Base-by-base conservation (phyloP, 2,329 filamentous ascomycete species). In the Laburnicola sp. region DNA sequence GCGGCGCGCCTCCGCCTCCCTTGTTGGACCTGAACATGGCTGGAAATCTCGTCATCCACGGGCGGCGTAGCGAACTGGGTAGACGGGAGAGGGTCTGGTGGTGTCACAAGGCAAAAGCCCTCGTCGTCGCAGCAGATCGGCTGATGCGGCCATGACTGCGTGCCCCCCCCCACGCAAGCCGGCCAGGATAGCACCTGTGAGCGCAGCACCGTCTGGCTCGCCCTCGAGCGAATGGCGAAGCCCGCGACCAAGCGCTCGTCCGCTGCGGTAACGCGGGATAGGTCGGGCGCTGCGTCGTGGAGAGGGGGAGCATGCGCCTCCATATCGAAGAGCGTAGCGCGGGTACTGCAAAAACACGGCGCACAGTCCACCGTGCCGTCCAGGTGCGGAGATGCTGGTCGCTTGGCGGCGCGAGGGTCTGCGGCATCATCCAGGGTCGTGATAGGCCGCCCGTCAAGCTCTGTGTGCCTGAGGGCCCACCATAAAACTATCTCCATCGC, bases 1-100 rank as follows among this genome's bases (percentile, higher is more conserved):
- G 63, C 53, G 53, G 46, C 43, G 51, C 34, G 43, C 27, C 37
- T 47, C 27, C 41, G 40, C 47, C 38, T 35, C 21, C 16, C 10
- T 39, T 32, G 23, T 35, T 42, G 34, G 26, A 45, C 43, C n/a
- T n/a, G n/a, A n/a, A n/a, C n/a, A n/a, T n/a, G n/a, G n/a, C n/a
- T n/a, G 51, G 51, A 42, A 47, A 35, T 51, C 41, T 54, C 57
- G 65, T 66, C 65, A 66, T 62, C 46, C 49, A 53, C 51, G 53
- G 45, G 55, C 58, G 42, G 56, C 55, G 48, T 58, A 31, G 43
- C 49, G 50, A 58, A 60, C 56, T 59, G 59, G 8, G 38, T 27
- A 31, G 23, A 27, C 41, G 38, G 36, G 26, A 34, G 26, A 38
- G 22, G 35, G 46, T n/a, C 41, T 22, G 30, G 57, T 57, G 57